phyloP scores from a whole-genome alignment of 495 filamentous ascomycete species.

The Xylaria nigripes region DNA sequence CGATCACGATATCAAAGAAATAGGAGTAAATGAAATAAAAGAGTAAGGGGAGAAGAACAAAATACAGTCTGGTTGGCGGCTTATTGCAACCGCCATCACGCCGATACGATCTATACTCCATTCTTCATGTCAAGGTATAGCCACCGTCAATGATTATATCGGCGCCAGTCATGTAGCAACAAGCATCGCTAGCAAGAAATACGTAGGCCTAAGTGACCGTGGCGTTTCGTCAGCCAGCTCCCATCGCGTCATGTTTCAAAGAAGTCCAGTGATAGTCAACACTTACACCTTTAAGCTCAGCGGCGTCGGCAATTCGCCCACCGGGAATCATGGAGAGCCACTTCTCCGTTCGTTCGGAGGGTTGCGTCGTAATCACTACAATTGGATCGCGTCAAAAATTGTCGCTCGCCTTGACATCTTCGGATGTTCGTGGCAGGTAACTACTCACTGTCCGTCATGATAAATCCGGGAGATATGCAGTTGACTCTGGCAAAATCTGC shows the following conservation, averaged over 20 bases:
- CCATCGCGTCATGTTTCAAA: background rate
- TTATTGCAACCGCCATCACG: background rate
- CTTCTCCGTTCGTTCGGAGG: constrained; percentile 25
- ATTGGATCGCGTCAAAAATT: background rate
- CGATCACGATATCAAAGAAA: background rate
- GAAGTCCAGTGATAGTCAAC: background rate
- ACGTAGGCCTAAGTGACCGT: constrained; percentile 24
- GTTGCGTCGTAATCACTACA: constrained; percentile 4
- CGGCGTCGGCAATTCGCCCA: constrained; percentile 4
- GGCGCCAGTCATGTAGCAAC: constrained; percentile 55
- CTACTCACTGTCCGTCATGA: constrained; percentile 11
- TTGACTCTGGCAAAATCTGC: constrained; percentile 51
- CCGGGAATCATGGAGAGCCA: constrained; percentile 8
- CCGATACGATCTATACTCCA: background rate
- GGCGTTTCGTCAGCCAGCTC: background rate
- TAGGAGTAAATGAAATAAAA: background rate
- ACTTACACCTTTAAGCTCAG: constrained; percentile 10
- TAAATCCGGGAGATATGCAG: constrained; percentile 48
- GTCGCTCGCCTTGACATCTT: background rate
- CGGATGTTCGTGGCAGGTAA: background rate
- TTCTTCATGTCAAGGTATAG: constrained; percentile 12
- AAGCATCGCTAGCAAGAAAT: constrained; percentile 52
- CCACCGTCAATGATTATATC: constrained; percentile 53
- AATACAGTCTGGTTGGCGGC: background rate
- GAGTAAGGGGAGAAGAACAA: too few species aligned